A percentile compares a stretch with the other conserved stretches of the same genome.
Evolutionary conservation across 805 yeast species (phyloP).

Genomic region (Myxozyma sirexii): DNA sequence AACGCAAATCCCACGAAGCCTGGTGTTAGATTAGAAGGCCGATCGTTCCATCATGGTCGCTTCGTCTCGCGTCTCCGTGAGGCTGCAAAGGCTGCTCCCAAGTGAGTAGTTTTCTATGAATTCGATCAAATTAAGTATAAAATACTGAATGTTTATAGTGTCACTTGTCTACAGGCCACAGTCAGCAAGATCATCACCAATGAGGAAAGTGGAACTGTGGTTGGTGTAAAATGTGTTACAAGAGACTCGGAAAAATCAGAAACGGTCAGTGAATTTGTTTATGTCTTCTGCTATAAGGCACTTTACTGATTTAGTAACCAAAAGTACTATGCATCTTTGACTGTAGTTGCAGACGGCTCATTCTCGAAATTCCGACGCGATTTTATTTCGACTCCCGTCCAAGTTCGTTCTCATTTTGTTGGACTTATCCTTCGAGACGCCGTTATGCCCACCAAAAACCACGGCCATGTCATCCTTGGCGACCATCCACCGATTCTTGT

Average conservation of each 20-base stretch:
- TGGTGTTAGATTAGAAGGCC: slow-evolving; percentile 57
- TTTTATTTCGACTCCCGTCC: slow-evolving; percentile 64
- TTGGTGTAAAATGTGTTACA: slow-evolving; percentile 64
- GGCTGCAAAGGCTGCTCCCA: slow-evolving; percentile 64
- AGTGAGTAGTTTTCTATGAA: too few species aligned
- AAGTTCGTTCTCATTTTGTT: slow-evolving; percentile 79
- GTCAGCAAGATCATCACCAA: slow-evolving; percentile 69
- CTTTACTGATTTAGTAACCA: not conserved
- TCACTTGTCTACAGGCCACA: slow-evolving; percentile 79
- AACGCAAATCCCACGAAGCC: slow-evolving; percentile 45
- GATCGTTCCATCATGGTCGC: slow-evolving; percentile 90
- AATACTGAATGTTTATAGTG: slow-evolving; percentile 47
- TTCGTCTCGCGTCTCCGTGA: slow-evolving; percentile 75
- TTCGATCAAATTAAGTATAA: too few species aligned
- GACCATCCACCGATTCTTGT: slow-evolving; percentile 83
- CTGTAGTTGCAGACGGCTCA: slow-evolving; percentile 89
- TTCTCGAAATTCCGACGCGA: slow-evolving; percentile 88
- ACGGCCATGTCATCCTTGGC: slow-evolving; percentile 91
- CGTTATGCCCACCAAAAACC: slow-evolving; percentile 67
- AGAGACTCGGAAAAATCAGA: slow-evolving; percentile 44
- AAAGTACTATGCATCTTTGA: slow-evolving; percentile 59
- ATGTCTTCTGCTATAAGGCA: too few species aligned
- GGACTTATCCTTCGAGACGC: slow-evolving; percentile 80
- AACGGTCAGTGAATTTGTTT: slow-evolving; percentile 38
- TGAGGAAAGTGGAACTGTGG: slow-evolving; percentile 55